Percentiles rank a stretch among this genome's conserved stretches.
These are phyloP conservation scores for Diaporthe sp. DNA, from an alignment of 2,329 filamentous ascomycete species.

Conservation along the genomic window DNA sequence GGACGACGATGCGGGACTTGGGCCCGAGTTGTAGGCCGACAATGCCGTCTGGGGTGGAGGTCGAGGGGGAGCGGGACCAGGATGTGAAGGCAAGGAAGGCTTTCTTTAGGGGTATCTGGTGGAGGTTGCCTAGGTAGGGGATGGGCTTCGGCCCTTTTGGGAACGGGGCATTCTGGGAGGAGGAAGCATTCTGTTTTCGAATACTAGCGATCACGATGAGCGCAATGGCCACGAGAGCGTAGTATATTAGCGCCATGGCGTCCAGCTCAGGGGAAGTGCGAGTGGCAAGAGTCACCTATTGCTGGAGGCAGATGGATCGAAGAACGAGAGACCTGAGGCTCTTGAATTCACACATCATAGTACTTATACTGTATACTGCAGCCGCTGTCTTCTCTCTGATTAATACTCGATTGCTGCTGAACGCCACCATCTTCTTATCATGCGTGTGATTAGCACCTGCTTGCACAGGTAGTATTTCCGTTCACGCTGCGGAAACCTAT, in stretches of 20 bases:
- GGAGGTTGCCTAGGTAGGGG: slow-evolving; percentile 45
- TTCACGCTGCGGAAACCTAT: neutral
- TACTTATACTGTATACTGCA: neutral
- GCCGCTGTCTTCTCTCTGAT: neutral
- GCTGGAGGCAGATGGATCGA: neutral
- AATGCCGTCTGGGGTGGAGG: slow-evolving; percentile 40
- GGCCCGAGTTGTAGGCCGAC: slow-evolving; percentile 44
- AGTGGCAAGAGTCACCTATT: neutral
- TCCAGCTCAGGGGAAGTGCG: neutral
- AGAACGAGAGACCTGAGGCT: neutral
- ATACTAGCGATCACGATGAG: neutral
- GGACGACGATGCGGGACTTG: slow-evolving; percentile 42
- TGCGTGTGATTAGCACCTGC: neutral
- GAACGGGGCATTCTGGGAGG: slow-evolving; percentile 29
- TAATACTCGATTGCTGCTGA: neutral
- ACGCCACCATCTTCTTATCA: neutral
- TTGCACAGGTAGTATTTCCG: neutral
- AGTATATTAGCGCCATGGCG: slow-evolving; percentile 7
- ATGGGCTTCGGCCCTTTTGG: slow-evolving; percentile 44
- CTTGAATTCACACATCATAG: neutral
- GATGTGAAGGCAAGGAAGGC: slow-evolving; percentile 43
- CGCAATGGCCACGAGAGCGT: slow-evolving; percentile 1
- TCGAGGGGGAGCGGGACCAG: slow-evolving; percentile 41
- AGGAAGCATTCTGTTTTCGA: neutral
- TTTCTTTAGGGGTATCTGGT: slow-evolving; percentile 43